Conservation (phyloP, 306 rosid species). For the Rosa rugosa region DNA sequence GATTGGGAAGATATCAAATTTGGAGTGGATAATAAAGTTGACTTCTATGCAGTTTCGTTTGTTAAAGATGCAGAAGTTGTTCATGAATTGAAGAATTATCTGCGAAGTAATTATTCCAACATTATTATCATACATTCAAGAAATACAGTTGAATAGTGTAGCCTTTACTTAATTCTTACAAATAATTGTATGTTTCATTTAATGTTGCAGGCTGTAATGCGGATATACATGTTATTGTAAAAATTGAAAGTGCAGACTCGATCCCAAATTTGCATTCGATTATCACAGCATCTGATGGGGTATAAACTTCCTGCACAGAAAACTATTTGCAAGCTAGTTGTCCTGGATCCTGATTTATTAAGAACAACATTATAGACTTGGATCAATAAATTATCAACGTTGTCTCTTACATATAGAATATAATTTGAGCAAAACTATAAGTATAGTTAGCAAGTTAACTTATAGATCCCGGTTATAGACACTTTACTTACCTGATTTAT, state of each 20-base stretch:
- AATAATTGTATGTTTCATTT: conserved; percentile 21
- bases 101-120: conserved; percentile 51
- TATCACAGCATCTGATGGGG: conserved; percentile 79
- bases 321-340: conserved; percentile 5
- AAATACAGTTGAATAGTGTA: neutral
- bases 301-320: conserved; percentile 17
- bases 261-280: conserved; percentile 91
- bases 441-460: neutral
- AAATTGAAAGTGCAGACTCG: conserved; percentile 96
- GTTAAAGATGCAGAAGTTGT: conserved; percentile 97
- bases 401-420: neutral
- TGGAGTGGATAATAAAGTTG: conserved; percentile 96
- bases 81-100: conserved; percentile 87
- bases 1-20: conserved; percentile 99
- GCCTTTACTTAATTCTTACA: conserved; percentile 14
- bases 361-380: neutral
- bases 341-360: neutral
- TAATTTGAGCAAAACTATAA: neutral
- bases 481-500: neutral
- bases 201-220: conserved; percentile 65
- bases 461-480: neutral
- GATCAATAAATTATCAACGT: too few species aligned
- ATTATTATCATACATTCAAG: neutral
- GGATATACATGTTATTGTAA: conserved; percentile 92
- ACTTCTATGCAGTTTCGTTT: conserved; percentile 98